phyloP scores from a whole-genome alignment of 2,329 filamentous ascomycete species.

The Neofusicoccum parvum region DNA sequence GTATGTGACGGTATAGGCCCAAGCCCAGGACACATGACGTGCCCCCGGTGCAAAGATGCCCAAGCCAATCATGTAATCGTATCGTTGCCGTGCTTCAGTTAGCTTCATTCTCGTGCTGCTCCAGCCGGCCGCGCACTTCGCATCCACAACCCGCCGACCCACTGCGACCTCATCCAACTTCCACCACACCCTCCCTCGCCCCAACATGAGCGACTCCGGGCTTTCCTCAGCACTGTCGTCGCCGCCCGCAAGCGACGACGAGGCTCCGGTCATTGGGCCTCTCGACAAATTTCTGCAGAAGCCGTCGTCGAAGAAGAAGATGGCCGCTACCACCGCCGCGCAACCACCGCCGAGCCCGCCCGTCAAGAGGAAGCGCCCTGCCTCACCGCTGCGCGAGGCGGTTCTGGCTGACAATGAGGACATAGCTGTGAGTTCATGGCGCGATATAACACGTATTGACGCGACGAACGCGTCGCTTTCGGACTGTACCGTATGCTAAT shows the following conservation, averaged over 20 bases:
- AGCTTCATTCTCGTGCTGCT: constrained; percentile 21
- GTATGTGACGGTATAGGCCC: not conserved
- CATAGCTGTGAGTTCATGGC: constrained; percentile 74
- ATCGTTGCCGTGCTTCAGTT: constrained; percentile 20
- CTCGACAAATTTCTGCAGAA: constrained; percentile 30
- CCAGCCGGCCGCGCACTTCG: constrained; percentile 18
- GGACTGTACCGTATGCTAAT: constrained; percentile 31
- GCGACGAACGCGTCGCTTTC: constrained; percentile 19
- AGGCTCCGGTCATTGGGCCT: constrained; percentile 40
- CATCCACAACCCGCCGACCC: constrained; percentile 19
- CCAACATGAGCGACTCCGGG: constrained; percentile 58
- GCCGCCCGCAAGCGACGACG: constrained; percentile 61
- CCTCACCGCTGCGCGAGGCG: constrained; percentile 88
- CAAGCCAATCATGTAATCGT: constrained; percentile 22
- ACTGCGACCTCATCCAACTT: constrained; percentile 7
- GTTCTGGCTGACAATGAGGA: constrained; percentile 87
- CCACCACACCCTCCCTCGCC: constrained; percentile 23
- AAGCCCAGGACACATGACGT: constrained; percentile 8
- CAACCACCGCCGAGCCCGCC: constrained; percentile 47
- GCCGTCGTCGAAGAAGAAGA: constrained; percentile 33
- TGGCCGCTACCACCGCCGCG: constrained; percentile 39
- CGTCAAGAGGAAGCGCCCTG: constrained; percentile 72
- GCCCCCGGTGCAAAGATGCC: not conserved
- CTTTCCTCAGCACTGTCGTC: constrained; percentile 60
- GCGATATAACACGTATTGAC: constrained; percentile 41